Conservation (phyloP, 805 yeast genomes). For the Ogataea degrootiae region DNA sequence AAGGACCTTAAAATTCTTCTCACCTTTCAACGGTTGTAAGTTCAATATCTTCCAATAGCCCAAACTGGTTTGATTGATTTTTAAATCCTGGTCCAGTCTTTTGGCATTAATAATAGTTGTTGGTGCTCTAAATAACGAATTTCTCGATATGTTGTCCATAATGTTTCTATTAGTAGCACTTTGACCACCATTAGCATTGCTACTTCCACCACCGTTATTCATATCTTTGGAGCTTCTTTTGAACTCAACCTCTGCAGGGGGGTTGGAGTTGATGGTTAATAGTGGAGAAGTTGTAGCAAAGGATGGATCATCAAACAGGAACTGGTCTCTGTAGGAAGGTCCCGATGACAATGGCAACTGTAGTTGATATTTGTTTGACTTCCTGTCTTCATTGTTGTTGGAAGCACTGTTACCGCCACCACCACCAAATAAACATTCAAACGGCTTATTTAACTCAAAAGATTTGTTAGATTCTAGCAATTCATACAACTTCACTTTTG, state of each 20-base stretch:
- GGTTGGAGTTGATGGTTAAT: slow-evolving; percentile 18
- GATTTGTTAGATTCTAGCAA: slow-evolving; percentile 17
- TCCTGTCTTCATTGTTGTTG: neutral
- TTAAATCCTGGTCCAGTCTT: slow-evolving; percentile 35
- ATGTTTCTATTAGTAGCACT: slow-evolving; percentile 7
- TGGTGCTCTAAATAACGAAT: slow-evolving; percentile 31
- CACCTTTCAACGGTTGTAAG: slow-evolving; percentile 46
- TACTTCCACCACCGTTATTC: neutral
- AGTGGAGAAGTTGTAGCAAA: slow-evolving; percentile 30
- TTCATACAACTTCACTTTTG: slow-evolving; percentile 20
- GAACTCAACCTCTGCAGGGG: slow-evolving; percentile 10
- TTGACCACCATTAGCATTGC: neutral
- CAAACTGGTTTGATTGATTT: slow-evolving; percentile 44
- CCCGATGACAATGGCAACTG: neutral
- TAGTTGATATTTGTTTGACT: neutral
- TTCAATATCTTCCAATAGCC: slow-evolving; percentile 55
- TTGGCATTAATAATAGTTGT: slow-evolving; percentile 33
- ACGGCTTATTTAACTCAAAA: slow-evolving; percentile 13
- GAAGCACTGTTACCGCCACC: slow-evolving; percentile 5
- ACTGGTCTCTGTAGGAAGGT: neutral
- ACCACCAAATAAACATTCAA: slow-evolving; percentile 23
- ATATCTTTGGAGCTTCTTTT: slow-evolving; percentile 3
- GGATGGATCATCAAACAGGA: slow-evolving; percentile 37
- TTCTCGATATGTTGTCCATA: slow-evolving; percentile 10
- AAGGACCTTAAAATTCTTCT: slow-evolving; percentile 49